Conservation (phyloP, 2,329 filamentous ascomycete species). For the Aureobasidium zeae region DNA sequence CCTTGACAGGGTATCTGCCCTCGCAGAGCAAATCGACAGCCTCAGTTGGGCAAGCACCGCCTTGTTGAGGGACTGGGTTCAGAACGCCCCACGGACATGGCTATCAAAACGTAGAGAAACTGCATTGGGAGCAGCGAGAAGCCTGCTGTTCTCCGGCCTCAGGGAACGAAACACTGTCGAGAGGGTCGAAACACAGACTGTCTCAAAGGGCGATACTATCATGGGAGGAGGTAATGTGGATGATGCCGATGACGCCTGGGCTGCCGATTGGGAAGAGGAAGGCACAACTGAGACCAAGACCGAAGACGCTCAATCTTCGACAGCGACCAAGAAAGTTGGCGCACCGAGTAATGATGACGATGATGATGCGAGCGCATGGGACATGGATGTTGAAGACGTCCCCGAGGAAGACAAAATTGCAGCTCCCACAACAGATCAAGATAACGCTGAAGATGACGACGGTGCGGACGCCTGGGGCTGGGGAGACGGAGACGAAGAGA, state of each 20-base stretch:
- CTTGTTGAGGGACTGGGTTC: conserved; percentile 69
- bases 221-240: conserved; percentile 43
- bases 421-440: not conserved
- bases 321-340: conserved; percentile 21
- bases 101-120: conserved; percentile 72
- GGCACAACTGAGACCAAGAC: conserved; percentile 25
- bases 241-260: conserved; percentile 54
- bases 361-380: conserved; percentile 43
- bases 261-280: conserved; percentile 68
- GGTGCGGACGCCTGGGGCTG: conserved; percentile 71
- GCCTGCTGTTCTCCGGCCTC: conserved; percentile 57
- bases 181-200: conserved; percentile 71
- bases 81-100: conserved; percentile 74
- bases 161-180: conserved; percentile 64
- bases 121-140: conserved; percentile 65
- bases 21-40: conserved; percentile 54
- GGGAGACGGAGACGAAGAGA: conserved; percentile 53
- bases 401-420: not conserved
- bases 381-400: conserved; percentile 35
- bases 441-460: conserved; percentile 25
- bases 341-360: conserved; percentile 33
- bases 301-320: not conserved
- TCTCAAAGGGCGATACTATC: conserved; percentile 60
- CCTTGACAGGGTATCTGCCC: conserved; percentile 53
- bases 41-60: conserved; percentile 51